A percentile compares a stretch with the other conserved stretches of the same genome.
Conservation (phyloP, 1,139 yeast genomes). For the Suhomyces yuchorum region DNA sequence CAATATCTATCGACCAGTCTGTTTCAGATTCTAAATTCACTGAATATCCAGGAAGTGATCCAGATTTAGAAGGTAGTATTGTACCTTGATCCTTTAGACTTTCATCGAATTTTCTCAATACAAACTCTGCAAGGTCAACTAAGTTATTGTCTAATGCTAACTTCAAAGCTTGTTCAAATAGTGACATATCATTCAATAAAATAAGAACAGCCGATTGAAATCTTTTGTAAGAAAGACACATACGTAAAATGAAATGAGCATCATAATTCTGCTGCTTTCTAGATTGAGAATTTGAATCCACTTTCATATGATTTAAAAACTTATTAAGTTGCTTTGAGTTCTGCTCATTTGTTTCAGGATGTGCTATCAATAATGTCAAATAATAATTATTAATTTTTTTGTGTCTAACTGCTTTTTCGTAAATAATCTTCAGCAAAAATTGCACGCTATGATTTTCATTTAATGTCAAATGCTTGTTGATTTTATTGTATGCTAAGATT, state of each 20-base stretch:
- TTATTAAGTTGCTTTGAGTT: constrained; percentile 31
- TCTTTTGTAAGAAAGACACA: constrained; percentile 64
- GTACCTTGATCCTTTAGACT: constrained; percentile 20
- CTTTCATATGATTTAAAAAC: constrained; percentile 31
- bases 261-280: constrained; percentile 45
- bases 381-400: constrained; percentile 69
- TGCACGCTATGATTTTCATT: constrained; percentile 63
- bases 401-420: constrained; percentile 50
- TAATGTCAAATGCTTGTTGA: constrained; percentile 31
- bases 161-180: constrained; percentile 79
- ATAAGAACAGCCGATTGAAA: constrained; percentile 70
- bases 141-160: constrained; percentile 68
- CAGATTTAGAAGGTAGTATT: constrained; percentile 3
- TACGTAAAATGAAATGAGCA: constrained; percentile 70
- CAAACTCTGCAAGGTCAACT: constrained; percentile 55
- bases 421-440: constrained; percentile 63
- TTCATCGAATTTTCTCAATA: constrained; percentile 38
- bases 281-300: constrained; percentile 15
- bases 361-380: constrained; percentile 69
- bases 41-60: neutral
- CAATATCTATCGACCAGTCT: constrained; percentile 6
- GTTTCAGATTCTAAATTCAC: neutral
- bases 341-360: constrained; percentile 43
- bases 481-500: constrained; percentile 63
- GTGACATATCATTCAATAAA: constrained; percentile 61